A percentile compares a stretch with the other conserved stretches of the same genome.
These are phyloP conservation scores for Thalassiosira hispida DNA, from an alignment of 352 stramenopile species.

Conservation along the genomic window DNA sequence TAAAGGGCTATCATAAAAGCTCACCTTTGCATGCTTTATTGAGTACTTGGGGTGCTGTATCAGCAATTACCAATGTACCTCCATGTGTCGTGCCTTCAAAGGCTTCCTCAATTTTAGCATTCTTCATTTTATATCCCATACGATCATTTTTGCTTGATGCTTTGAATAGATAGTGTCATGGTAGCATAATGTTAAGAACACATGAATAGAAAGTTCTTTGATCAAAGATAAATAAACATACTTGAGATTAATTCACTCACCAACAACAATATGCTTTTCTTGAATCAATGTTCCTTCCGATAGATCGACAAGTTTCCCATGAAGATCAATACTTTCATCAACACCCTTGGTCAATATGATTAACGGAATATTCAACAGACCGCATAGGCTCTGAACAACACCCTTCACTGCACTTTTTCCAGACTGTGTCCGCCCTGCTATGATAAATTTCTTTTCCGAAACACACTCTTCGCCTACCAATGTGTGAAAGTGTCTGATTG, in stretches of 20 bases:
- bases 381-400: constrained; percentile 29
- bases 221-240: constrained; percentile 2
- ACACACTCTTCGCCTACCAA: constrained; percentile 6
- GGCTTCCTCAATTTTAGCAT: constrained; percentile 4
- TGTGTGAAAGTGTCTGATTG: constrained; percentile 30
- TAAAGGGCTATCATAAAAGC: background rate
- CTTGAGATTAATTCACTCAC: constrained; percentile 15
- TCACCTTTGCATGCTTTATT: constrained; percentile 23
- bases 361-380: constrained; percentile 30
- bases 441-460: constrained; percentile 28
- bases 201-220: background rate
- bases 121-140: constrained; percentile 12
- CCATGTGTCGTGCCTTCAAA: constrained; percentile 22
- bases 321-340: constrained; percentile 38
- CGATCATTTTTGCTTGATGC: constrained; percentile 31
- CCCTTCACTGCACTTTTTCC: constrained; percentile 46
- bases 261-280: constrained; percentile 34
- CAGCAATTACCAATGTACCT: constrained; percentile 48
- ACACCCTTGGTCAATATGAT: constrained; percentile 51
- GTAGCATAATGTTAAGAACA: background rate
- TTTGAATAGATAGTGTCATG: background rate
- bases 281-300: constrained; percentile 19
- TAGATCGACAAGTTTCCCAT: constrained; percentile 24
- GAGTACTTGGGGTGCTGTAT: constrained; percentile 48
- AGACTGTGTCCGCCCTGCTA: constrained; percentile 38